Conservation (phyloP, 169 alveolate genomes). For the Fabrea salina region DNA sequence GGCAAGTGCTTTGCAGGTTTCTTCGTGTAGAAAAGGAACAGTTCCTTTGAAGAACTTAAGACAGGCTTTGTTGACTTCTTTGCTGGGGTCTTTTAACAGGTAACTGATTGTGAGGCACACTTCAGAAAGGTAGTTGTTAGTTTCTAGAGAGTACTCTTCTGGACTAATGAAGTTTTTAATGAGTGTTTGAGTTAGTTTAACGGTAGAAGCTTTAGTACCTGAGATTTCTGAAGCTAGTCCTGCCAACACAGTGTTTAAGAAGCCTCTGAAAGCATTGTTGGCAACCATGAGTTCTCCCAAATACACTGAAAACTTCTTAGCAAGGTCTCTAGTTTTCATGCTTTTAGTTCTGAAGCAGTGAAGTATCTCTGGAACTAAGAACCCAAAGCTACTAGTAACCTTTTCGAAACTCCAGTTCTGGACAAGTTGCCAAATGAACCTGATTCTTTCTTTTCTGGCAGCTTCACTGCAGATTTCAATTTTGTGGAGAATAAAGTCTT, state of each 20-base stretch:
- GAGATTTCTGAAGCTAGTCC: conserved; percentile 7
- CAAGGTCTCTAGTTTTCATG: neutral
- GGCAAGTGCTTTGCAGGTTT: neutral
- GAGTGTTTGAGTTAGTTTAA: neutral
- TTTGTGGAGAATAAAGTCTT: neutral
- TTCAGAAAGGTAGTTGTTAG: neutral
- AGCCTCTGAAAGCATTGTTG: neutral
- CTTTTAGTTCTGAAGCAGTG: conserved; percentile 7
- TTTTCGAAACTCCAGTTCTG: neutral
- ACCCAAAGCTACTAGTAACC: neutral
- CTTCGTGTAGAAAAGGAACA: neutral
- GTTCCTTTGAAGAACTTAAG: neutral
- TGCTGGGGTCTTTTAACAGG: neutral
- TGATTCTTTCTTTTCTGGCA: conserved; percentile 5
- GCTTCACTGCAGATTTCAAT: neutral
- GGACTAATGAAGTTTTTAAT: neutral
- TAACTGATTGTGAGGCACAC: neutral
- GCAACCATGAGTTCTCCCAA: neutral
- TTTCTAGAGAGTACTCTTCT: neutral
- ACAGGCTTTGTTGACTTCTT: conserved; percentile 1
- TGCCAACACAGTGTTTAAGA: neutral
- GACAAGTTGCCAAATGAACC: neutral
- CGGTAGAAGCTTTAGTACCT: conserved; percentile 3
- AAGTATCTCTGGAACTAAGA: neutral
- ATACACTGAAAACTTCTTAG: neutral